Evolutionary conservation across 345 rosid species (phyloP).

Genomic region (Citrus trifoliata): DNA sequence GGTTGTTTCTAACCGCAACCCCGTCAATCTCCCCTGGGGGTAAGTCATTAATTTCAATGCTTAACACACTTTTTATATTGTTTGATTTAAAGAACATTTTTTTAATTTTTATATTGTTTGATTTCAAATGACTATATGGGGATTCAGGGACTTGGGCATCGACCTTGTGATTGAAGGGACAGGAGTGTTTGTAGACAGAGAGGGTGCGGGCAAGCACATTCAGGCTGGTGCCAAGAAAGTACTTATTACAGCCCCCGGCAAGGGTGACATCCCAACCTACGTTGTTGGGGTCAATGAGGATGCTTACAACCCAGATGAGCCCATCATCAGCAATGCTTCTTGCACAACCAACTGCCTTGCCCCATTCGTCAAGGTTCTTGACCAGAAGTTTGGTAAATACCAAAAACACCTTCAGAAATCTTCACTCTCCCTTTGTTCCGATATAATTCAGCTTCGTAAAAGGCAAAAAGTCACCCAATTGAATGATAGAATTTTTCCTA

Average conservation of each 20-base stretch:
- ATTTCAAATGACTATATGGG: conserved; percentile 8
- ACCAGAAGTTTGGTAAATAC: conserved; percentile 83
- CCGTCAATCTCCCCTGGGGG: conserved; percentile 81
- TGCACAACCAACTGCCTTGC: conserved; percentile 99
- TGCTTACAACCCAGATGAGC: conserved; percentile 56
- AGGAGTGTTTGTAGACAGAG: conserved; percentile 93
- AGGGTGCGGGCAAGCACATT: conserved; percentile 94
- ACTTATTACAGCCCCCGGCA: conserved; percentile 93
- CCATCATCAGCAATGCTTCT: conserved; percentile 96
- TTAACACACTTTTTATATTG: background rate
- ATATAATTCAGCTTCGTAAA: background rate
- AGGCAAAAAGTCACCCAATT: background rate
- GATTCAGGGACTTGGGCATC: conserved; percentile 67
- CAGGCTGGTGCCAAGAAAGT: conserved; percentile 97
- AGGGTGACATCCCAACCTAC: conserved; percentile 96
- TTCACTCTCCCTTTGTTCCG: background rate
- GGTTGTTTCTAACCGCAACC: conserved; percentile 83
- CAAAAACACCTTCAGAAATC: conserved; percentile 17
- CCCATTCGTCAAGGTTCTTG: conserved; percentile 98
- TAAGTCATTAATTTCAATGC: conserved; percentile 24
- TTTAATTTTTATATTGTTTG: background rate
- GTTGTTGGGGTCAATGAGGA: conserved; percentile 97
- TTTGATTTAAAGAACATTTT: background rate
- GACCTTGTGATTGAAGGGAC: conserved; percentile 97
- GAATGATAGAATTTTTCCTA: background rate